phyloP scores from a whole-genome alignment of 2,329 filamentous ascomycete genomes.

The Cladosporium sp. region DNA sequence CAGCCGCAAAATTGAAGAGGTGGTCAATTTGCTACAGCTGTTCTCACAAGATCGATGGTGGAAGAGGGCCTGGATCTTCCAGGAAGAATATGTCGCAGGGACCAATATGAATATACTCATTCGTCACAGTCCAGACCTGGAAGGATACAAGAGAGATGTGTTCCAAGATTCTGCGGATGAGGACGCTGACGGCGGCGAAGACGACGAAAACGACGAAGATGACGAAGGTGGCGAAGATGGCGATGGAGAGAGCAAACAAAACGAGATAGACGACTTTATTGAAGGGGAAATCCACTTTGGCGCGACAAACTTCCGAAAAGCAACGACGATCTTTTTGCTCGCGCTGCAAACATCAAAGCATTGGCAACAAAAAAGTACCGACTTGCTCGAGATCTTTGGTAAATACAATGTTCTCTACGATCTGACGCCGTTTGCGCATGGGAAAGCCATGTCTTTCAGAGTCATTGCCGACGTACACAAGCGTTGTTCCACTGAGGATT shows the following conservation, averaged over 20 bases:
- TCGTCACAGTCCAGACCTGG: background rate
- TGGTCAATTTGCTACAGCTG: background rate
- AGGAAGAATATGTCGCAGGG: constrained; percentile 13
- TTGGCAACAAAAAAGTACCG: too few relatives aligned
- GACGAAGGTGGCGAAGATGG: too few relatives aligned
- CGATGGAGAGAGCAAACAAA: too few relatives aligned
- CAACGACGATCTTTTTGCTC: constrained; percentile 13
- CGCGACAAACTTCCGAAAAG: background rate
- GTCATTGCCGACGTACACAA: background rate
- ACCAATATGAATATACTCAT: background rate
- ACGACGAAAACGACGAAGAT: too few relatives aligned
- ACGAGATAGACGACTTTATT: background rate
- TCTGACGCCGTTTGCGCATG: too few relatives aligned
- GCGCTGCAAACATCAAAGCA: background rate
- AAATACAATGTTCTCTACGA: constrained; percentile 14
- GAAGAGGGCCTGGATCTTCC: constrained; percentile 4
- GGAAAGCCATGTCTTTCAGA: background rate
- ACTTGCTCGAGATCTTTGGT: constrained; percentile 10
- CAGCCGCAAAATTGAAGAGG: background rate
- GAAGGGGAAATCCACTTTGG: constrained; percentile 9
- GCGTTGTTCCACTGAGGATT: background rate
- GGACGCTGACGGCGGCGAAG: too few relatives aligned
- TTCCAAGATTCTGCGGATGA: too few relatives aligned
- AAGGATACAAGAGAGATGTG: background rate
- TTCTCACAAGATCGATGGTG: constrained; percentile 1